These are phyloP conservation scores for Gnomoniopsis sp. DNA, from an alignment of 2,329 filamentous ascomycete species.

Conservation along the genomic window DNA sequence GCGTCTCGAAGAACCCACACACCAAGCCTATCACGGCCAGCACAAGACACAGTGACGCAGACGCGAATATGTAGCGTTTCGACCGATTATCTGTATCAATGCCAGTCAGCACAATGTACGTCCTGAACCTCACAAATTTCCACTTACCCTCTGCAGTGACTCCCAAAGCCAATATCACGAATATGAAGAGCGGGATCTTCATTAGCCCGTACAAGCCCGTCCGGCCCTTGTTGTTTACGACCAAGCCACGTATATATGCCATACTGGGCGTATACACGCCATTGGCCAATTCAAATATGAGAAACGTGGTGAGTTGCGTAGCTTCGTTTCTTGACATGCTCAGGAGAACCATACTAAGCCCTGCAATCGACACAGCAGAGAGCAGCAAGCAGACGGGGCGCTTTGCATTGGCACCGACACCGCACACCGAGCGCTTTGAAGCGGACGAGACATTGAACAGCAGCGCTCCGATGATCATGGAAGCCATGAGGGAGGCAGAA, in stretches of 20 bases:
- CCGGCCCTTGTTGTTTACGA: slow-evolving; percentile 27
- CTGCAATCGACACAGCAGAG: slow-evolving; percentile 22
- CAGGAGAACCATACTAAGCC: slow-evolving; percentile 22
- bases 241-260: slow-evolving; percentile 27
- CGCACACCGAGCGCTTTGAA: not conserved
- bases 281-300: slow-evolving; percentile 31
- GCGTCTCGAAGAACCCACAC: slow-evolving; percentile 4
- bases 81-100: slow-evolving; percentile 7
- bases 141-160: slow-evolving; percentile 18
- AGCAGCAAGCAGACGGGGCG: slow-evolving; percentile 21
- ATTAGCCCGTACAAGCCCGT: slow-evolving; percentile 28
- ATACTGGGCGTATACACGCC: slow-evolving; percentile 32
- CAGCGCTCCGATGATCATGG: slow-evolving; percentile 21
- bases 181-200: slow-evolving; percentile 21
- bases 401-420: not conserved
- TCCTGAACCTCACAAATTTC: not conserved
- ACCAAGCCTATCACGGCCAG: slow-evolving; percentile 6
- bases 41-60: slow-evolving; percentile 10
- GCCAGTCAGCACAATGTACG: not conserved
- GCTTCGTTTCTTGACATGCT: slow-evolving; percentile 22
- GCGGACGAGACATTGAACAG: slow-evolving; percentile 13
- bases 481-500: slow-evolving; percentile 49
- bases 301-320: slow-evolving; percentile 24
- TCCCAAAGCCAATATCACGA: slow-evolving; percentile 18
- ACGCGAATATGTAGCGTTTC: slow-evolving; percentile 11